Evolutionary conservation across 1,139 yeast species (phyloP), one percentile per base, ranked within the genome.

Genomic region (Yamadazyma diddensiae): DNA sequence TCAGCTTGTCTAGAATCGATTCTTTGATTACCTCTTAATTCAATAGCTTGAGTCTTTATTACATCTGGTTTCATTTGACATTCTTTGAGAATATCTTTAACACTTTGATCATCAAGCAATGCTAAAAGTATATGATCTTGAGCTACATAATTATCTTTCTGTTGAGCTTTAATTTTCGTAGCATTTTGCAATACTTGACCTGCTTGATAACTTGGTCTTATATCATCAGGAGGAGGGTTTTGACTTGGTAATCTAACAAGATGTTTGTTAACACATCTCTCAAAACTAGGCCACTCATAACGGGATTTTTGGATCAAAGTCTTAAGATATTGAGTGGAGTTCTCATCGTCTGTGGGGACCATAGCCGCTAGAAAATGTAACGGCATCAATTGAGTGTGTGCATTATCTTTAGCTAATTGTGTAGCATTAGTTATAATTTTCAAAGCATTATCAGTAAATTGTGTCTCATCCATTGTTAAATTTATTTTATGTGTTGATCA

Each of bases 1-100:
- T 92, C 99, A 2, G 98, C 97, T 46, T 81, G 83, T 55, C 97
- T 77, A 2, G 96, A 83, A 54, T 92, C 99, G 45, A 92, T 92
- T 57, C 92, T 75, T 55, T 87, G 92, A 54, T 73, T 82, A 20
- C 98, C 98, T 60, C 99, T 82, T 38, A 92, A 70, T 44, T 80
- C 82, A 29, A 82, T 68, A n/a, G 92, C 80, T 52, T 88, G 95
- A 30, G 79, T 77, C 55, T 84, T 85, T 29, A 94, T 62, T 2
- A 84, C 75, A 39, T 84, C 94, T 8, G 73, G 58, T 26, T 82
- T 83, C 25, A 90, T 73, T 16, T 74, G 70, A 28, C 80, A 73
- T 39, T 83, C 94, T 53, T 86, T 86, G 50, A 90, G 75, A n/a
- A 92, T 58, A 33, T 75, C 69, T 55, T 84, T 74, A 28, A 90